Conservation (phyloP, 2,329 filamentous ascomycete species). For the Aspergillus quadricinctus region DNA sequence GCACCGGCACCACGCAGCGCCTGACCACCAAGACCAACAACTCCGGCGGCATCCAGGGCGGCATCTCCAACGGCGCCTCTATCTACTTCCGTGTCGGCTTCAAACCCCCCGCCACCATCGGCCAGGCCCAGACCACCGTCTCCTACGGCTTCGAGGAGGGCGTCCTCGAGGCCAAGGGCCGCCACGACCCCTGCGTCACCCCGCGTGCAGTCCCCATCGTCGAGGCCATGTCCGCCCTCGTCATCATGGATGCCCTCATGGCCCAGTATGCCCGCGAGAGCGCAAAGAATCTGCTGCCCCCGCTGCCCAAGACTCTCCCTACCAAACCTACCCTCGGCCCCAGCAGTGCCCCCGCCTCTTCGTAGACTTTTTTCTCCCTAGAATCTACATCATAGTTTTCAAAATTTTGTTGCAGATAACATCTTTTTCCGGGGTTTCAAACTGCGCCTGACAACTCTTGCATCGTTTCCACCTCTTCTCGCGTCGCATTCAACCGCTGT, state of each 20-base stretch:
- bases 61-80: conserved; percentile 86
- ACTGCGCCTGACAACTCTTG: background rate
- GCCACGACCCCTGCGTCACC: conserved; percentile 91
- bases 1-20: conserved; percentile 42
- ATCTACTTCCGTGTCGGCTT: conserved; percentile 95
- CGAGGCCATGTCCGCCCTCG: conserved; percentile 85
- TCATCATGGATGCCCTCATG: conserved; percentile 81
- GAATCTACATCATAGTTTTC: background rate
- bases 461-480: background rate
- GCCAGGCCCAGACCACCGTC: conserved; percentile 77
- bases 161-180: conserved; percentile 80
- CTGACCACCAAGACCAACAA: conserved; percentile 91
- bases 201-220: conserved; percentile 68
- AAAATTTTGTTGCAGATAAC: background rate
- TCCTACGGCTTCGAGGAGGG: conserved; percentile 74
- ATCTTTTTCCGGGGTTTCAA: background rate
- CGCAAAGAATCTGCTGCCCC: conserved; percentile 45
- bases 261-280: conserved; percentile 66
- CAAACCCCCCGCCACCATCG: conserved; percentile 92
- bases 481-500: background rate
- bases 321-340: conserved; percentile 25
- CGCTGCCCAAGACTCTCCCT: conserved; percentile 33
- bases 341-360: background rate
- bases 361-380: background rate
- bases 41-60: conserved; percentile 90